These are phyloP conservation scores for Tothia fuscella DNA, from an alignment of 2,329 filamentous ascomycete species.

Conservation along the genomic window DNA sequence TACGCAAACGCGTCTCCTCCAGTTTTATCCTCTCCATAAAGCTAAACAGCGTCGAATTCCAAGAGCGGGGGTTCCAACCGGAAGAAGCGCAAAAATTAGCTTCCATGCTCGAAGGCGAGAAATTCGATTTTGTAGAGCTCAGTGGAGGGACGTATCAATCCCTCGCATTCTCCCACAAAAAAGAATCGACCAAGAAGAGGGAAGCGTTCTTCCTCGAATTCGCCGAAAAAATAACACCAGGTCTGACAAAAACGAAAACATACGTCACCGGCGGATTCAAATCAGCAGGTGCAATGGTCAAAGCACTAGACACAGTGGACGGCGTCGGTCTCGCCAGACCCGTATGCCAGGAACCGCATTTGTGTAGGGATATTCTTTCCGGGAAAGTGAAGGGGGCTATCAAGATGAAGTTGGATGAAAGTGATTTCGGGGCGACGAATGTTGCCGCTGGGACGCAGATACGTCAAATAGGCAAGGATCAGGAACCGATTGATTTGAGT, in stretches of 20 bases:
- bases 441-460: constrained; percentile 40
- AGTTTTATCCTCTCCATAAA: constrained; percentile 43
- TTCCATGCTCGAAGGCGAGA: constrained; percentile 35
- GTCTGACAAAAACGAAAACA: constrained; percentile 39
- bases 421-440: constrained; percentile 39
- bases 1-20: constrained; percentile 22
- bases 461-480: constrained; percentile 39
- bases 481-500: constrained; percentile 41
- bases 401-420: constrained; percentile 34
- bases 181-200: constrained; percentile 42
- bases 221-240: constrained; percentile 40
- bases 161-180: constrained; percentile 38
- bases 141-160: constrained; percentile 49
- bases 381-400: constrained; percentile 38
- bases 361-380: constrained; percentile 34
- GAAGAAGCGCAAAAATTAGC: constrained; percentile 40
- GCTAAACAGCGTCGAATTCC: constrained; percentile 46
- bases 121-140: constrained; percentile 47
- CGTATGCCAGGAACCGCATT: constrained; percentile 37
- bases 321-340: constrained; percentile 48
- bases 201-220: constrained; percentile 51
- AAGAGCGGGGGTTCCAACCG: constrained; percentile 38
- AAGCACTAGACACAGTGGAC: constrained; percentile 41
- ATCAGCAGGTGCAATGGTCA: constrained; percentile 44
- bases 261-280: constrained; percentile 50